These are phyloP conservation scores for Lachancea sp. DNA, from an alignment of 805 yeast species.

Conservation along the genomic window DNA sequence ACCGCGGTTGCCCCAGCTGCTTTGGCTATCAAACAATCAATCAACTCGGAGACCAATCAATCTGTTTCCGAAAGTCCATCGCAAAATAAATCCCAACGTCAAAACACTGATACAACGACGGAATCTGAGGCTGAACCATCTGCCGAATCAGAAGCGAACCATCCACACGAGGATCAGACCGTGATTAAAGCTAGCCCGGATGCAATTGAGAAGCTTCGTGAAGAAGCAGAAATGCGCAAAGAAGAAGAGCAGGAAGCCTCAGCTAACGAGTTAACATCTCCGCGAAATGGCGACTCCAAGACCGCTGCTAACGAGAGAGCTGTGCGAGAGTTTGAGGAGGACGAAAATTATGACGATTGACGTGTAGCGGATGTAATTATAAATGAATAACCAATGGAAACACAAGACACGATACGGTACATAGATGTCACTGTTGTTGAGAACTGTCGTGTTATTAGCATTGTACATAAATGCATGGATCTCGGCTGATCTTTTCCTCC, in stretches of 20 bases:
- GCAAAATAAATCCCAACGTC: background rate
- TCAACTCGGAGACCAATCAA: background rate
- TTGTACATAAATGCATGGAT: too few species aligned
- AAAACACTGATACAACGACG: background rate
- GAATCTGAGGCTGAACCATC: background rate
- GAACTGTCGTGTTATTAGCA: too few species aligned
- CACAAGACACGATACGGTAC: too few species aligned
- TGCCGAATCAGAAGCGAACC: background rate
- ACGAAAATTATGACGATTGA: constrained; percentile 41
- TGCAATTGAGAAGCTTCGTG: constrained; percentile 36
- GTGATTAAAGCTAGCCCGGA: constrained; percentile 33
- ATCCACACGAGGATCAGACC: constrained; percentile 11
- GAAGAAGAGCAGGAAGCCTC: constrained; percentile 29
- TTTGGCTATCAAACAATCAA: too few species aligned
- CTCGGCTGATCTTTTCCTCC: too few species aligned
- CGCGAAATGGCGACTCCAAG: constrained; percentile 9
- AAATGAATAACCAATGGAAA: constrained; percentile 1
- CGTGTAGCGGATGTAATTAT: constrained; percentile 10
- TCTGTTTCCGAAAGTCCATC: background rate
- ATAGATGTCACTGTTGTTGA: too few species aligned
- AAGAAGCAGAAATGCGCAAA: constrained; percentile 36
- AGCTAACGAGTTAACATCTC: constrained; percentile 12
- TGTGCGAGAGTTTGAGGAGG: constrained; percentile 39
- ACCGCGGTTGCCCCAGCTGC: background rate
- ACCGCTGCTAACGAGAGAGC: constrained; percentile 21